Evolutionary conservation across 2,329 filamentous ascomycete genomes (phyloP).

Genomic region (Coccinonectria pachysandricola): DNA sequence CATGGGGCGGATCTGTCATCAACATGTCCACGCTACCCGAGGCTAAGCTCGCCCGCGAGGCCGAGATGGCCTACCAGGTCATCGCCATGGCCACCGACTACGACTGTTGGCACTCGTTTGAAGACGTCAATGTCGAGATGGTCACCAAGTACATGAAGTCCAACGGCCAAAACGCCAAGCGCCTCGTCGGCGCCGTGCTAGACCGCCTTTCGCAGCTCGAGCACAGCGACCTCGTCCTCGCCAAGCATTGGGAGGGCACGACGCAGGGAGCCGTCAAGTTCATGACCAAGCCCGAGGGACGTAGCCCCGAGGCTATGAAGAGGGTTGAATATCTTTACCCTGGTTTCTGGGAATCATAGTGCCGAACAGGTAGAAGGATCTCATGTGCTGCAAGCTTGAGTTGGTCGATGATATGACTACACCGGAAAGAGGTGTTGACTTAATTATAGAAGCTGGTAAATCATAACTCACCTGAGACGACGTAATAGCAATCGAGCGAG

Average conservation of each 20-base stretch:
- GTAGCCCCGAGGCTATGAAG: slow-evolving; percentile 63
- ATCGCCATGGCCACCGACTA: slow-evolving; percentile 99
- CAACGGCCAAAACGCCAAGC: slow-evolving; percentile 78
- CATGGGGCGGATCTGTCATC: slow-evolving; percentile 89
- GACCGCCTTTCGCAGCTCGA: slow-evolving; percentile 75
- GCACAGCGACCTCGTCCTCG: slow-evolving; percentile 63
- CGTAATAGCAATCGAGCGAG: no score
- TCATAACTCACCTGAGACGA: no score
- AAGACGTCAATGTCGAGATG: slow-evolving; percentile 89
- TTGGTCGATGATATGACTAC: no score
- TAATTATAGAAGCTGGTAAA: no score
- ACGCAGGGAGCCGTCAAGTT: slow-evolving; percentile 68
- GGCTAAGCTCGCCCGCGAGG: slow-evolving; percentile 90
- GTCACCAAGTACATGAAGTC: slow-evolving; percentile 94
- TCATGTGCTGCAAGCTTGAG: no score
- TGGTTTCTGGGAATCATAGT: slow-evolving; percentile 51
- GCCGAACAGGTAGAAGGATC: no score
- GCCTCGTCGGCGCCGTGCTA: slow-evolving; percentile 76
- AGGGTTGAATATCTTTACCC: slow-evolving; percentile 83
- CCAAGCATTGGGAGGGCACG: slow-evolving; percentile 69
- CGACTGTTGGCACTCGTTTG: slow-evolving; percentile 86
- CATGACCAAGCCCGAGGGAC: slow-evolving; percentile 71
- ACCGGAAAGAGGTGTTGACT: no score
- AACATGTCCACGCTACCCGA: slow-evolving; percentile 97
- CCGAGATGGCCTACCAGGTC: slow-evolving; percentile 94